Evolutionary conservation across 352 stramenopile species (phyloP).

Genomic region (Phytophthora crassamura): DNA sequence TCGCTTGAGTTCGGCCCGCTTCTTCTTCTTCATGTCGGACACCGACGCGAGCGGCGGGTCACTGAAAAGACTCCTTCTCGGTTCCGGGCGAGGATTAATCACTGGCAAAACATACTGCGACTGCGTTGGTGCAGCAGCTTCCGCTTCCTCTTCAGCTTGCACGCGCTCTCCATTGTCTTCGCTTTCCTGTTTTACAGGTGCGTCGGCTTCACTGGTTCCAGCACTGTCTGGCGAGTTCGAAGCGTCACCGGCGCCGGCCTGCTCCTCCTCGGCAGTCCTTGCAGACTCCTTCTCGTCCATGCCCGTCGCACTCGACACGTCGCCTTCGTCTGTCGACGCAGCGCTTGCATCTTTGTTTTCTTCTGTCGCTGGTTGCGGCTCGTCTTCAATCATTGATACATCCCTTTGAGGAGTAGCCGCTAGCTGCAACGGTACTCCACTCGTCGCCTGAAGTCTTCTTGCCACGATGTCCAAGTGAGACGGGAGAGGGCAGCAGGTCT

Average conservation of each 20-base stretch:
- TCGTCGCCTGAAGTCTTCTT: constrained; percentile 27
- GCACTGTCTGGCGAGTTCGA: constrained; percentile 8
- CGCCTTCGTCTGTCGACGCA: constrained; percentile 6
- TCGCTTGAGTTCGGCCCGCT: constrained; percentile 46
- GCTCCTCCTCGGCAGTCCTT: constrained; percentile 9
- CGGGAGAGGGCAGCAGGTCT: constrained; percentile 68
- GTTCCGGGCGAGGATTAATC: constrained; percentile 53
- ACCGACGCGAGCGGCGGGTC: constrained; percentile 50
- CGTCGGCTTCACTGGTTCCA: neutral
- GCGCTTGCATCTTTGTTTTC: no score
- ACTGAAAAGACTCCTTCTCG: constrained; percentile 50
- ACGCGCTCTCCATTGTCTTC: constrained; percentile 5
- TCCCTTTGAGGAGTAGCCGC: neutral
- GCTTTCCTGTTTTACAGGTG: constrained; percentile 1
- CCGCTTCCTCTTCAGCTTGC: neutral
- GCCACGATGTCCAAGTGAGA: constrained; percentile 64
- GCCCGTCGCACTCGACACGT: neutral
- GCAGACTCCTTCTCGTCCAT: constrained; percentile 4
- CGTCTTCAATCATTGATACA: neutral
- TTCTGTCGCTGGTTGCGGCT: neutral
- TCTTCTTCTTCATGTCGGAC: constrained; percentile 75
- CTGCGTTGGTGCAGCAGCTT: neutral
- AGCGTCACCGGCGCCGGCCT: neutral
- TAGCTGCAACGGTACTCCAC: constrained; percentile 9
- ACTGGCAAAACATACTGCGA: constrained; percentile 47